Base-by-base conservation (phyloP, 257 asterid genomes). In the Mitragyna speciosa region DNA sequence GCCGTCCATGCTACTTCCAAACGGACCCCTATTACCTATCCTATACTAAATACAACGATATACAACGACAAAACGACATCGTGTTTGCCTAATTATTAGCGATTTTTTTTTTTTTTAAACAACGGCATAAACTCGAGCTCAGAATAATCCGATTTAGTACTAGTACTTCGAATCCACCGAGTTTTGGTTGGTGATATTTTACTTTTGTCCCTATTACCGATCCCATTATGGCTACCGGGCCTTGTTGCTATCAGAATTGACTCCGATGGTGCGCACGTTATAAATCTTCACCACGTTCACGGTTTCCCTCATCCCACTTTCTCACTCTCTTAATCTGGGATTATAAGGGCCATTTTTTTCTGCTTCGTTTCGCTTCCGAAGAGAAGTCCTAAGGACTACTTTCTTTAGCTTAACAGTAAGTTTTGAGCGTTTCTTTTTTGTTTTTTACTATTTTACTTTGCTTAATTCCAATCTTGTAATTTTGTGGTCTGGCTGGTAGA, bases 251-350 rank as follows among this genome's bases (percentile, higher is more conserved):
- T 22, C 64, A 85, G 84, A 87, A 74, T 83, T 76, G 81, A 84
- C 78, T 87, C 92, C 77, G 81, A 81, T 75, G 78, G 77, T 83
- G 87, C 85, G 78, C 84, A 73, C 76, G 78, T 87, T 84, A 70
- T 81, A 71, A 82, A 78, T 82, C 85, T 76, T 86, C 83, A 83
- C 86, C 52, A 43, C 22, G 16, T 63, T 81, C 87, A 56, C 83
- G 45, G 66, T 26, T 24, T 72, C 82, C 63, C 73, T 33, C 52
- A 49, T 75, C 67, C 63, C 75, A 70, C 54, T 28, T 39, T 14
- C 65, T 70, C 67, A 75, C 26, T 49, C 16, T 67, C 73, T 65
- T 30, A 49, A 79, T 71, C 75, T 72, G 61, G 7, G 41, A 72
- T 61, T 16, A n/a, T 12, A 9, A n/a, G 17, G 68, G 36, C 68